Evolutionary conservation across 1,284 basidiomycete species (phyloP).

Genomic region (Ganoderma leucocontextum): DNA sequence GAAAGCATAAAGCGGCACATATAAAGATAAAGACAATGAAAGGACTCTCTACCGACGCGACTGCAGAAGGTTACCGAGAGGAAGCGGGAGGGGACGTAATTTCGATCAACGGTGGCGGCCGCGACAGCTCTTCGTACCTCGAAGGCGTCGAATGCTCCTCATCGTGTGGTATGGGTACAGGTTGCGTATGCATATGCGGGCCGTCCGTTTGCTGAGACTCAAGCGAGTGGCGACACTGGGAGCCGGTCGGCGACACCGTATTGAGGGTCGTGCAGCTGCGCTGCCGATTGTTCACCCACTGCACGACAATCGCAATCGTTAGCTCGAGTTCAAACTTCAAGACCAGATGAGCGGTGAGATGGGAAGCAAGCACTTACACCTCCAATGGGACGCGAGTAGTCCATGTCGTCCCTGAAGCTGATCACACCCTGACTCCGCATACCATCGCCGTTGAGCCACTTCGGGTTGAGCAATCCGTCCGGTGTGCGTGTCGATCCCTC

Average conservation of each 20-base stretch:
- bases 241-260: conserved; percentile 35
- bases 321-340: conserved; percentile 8
- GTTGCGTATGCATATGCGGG: not conserved
- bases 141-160: not conserved
- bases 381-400: conserved; percentile 53
- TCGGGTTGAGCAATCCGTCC: conserved; percentile 52
- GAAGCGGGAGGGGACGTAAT: not conserved
- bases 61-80: not conserved
- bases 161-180: not conserved
- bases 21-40: not conserved
- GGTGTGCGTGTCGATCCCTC: conserved; percentile 42
- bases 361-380: conserved; percentile 44
- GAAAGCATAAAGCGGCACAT: not conserved
- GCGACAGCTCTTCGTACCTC: not conserved
- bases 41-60: not conserved
- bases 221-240: conserved; percentile 19
- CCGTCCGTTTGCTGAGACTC: conserved; percentile 21
- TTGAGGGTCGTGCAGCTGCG: conserved; percentile 50
- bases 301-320: conserved; percentile 11
- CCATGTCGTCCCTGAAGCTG: conserved; percentile 53
- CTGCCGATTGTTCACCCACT: conserved; percentile 50
- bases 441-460: conserved; percentile 33
- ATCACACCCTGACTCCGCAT: conserved; percentile 45
- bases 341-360: not conserved
- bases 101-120: not conserved